Evolutionary conservation across 768 basidiomycete species (phyloP).

Genomic region (Pulveroboletus sp.): DNA sequence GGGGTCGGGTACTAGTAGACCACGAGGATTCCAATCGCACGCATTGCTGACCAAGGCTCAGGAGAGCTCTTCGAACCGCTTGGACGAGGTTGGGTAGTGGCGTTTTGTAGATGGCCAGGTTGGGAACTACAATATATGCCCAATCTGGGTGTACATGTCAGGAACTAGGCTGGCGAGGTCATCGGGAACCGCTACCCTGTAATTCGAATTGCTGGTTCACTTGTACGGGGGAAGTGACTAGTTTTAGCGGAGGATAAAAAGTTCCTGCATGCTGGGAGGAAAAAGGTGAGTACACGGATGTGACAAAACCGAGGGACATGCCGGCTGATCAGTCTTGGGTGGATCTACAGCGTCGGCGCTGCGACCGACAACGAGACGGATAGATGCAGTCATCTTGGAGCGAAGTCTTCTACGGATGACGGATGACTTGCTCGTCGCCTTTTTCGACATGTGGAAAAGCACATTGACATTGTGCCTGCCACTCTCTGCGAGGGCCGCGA

Average conservation of each 20-base stretch:
- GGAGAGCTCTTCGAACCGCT: conserved; percentile 21
- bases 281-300: neutral
- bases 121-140: conserved; percentile 28
- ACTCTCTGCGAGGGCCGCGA: conserved; percentile 4
- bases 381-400: conserved; percentile 17
- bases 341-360: conserved; percentile 6
- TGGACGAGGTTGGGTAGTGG: conserved; percentile 23
- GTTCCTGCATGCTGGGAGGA: neutral
- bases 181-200: no score
- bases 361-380: conserved; percentile 18
- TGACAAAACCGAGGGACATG: neutral
- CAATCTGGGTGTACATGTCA: conserved; percentile 16
- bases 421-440: conserved; percentile 21
- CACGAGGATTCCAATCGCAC: conserved; percentile 12
- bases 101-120: conserved; percentile 22
- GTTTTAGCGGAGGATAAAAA: conserved; percentile 2
- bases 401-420: conserved; percentile 21
- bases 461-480: conserved; percentile 14
- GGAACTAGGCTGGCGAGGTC: conserved; percentile 19
- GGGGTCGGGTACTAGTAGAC: conserved; percentile 7
- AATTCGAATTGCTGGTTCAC: neutral
- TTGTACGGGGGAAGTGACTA: conserved; percentile 1
- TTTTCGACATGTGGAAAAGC: conserved; percentile 22
- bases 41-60: conserved; percentile 7
- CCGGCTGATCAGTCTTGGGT: neutral